Base-by-base conservation (phyloP, 1,284 basidiomycete genomes). In the Trichosporon sp. region DNA sequence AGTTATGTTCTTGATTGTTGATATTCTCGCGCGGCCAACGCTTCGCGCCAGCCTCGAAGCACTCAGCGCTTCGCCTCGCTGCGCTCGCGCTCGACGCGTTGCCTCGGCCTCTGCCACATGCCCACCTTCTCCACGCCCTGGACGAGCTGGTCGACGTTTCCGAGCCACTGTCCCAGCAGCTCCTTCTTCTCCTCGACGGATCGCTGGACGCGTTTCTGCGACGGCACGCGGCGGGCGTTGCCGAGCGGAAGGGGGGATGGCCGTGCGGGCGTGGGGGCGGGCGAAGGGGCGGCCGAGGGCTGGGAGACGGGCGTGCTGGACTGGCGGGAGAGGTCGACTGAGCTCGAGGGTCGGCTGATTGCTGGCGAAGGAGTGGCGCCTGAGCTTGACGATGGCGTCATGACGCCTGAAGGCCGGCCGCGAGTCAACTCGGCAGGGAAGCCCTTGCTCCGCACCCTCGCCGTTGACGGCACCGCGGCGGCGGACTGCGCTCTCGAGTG, bases 71-170 rank as follows among this genome's bases (percentile, higher is more conserved):
- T 16, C 27, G 27, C 25, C 27, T 25, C 46, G 25, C 46, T 8
- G 19, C 32, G 56, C 33, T 44, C 37, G 37, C 37, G n/a, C 11
- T 3, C 37, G 37, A 10, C 14, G 5, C 19, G 11, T 54, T 8
- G 8, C 23, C 16, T 9, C n/a, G 49, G 14, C 34, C 32, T 44
- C 7, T 27, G 31, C 89, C 89, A 92, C 62, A 92, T 87, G 0
- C 90, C 90, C 0, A 89, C 89, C 78, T 87, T 89, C 67, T 88
- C 84, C 21, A 93, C 89, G 1, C 90, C 88, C 70, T 91, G 89
- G 4, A 94, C 89, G 9, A 93, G 83, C 56, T 89, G 88, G 74
- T 93, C 91, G 7, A 94, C 91, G 73, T 94, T 94, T 1, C 90
- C 91, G 57, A 94, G 77, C 86, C 92, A 88, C 59, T 85, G 86